Evolutionary conservation across 441 rosid species (phyloP).

Genomic region (Geranium incanum): DNA sequence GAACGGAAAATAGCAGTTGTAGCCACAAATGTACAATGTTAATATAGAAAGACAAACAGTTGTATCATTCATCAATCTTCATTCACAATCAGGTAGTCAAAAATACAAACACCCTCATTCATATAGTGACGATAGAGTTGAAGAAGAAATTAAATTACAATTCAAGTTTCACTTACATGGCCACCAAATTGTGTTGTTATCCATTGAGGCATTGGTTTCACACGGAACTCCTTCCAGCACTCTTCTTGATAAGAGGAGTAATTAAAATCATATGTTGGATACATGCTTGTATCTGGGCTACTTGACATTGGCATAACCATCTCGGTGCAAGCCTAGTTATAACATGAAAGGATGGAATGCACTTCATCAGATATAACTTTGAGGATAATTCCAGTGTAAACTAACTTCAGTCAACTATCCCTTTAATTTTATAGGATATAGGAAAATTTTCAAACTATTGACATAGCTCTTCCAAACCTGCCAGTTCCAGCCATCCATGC

Average conservation of each 20-base stretch:
- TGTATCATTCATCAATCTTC: background rate
- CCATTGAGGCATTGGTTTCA: constrained; percentile 71
- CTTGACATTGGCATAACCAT: constrained; percentile 93
- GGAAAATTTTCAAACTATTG: background rate
- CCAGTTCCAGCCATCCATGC: constrained; percentile 84
- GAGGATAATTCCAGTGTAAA: background rate
- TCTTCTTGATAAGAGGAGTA: constrained; percentile 52
- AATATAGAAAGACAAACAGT: background rate
- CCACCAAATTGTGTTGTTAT: constrained; percentile 77
- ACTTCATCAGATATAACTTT: background rate
- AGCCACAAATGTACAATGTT: background rate
- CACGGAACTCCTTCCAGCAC: constrained; percentile 50
- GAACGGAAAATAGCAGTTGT: background rate
- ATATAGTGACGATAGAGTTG: background rate
- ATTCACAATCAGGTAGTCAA: background rate
- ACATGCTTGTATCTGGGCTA: constrained; percentile 55
- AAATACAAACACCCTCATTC: background rate
- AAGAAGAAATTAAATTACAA: background rate
- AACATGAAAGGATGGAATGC: constrained; percentile 16
- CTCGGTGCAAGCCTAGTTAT: constrained; percentile 70
- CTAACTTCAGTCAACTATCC: background rate
- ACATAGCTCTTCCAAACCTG: constrained; percentile 38
- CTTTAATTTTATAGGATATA: background rate
- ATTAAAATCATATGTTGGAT: constrained; percentile 45
- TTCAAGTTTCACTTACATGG: constrained; percentile 42